Conservation (phyloP, 2,329 filamentous ascomycete genomes). For the Fusarium setosum region DNA sequence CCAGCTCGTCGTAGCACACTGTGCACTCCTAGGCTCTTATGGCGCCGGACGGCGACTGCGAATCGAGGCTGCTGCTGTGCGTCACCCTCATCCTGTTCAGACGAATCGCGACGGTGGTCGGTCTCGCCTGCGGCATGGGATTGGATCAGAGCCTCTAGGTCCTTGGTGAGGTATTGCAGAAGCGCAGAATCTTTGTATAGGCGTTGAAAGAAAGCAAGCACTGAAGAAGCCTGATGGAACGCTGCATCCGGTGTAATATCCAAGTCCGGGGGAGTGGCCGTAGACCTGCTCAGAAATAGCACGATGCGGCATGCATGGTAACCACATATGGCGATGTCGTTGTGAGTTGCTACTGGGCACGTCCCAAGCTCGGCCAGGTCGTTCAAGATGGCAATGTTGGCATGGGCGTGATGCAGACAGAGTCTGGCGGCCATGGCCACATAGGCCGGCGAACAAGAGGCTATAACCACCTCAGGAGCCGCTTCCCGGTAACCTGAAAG, state of each 20-base stretch:
- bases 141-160: not conserved
- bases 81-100: conserved; percentile 2
- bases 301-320: conserved; percentile 11
- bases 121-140: not conserved
- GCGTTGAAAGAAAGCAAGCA: not conserved
- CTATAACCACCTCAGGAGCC: conserved; percentile 36
- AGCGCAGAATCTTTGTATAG: not conserved
- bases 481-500: conserved; percentile 52
- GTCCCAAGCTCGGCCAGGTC: not conserved
- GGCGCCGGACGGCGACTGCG: not conserved
- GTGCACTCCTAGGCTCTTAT: conserved; percentile 8
- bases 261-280: not conserved
- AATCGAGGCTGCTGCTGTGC: conserved; percentile 3
- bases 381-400: conserved; percentile 48
- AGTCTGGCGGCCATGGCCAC: conserved; percentile 42
- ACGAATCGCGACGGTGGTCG: not conserved
- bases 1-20: conserved; percentile 7
- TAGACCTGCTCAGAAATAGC: conserved; percentile 8
- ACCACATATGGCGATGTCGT: conserved; percentile 10
- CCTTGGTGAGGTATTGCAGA: not conserved
- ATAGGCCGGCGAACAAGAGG: conserved; percentile 13
- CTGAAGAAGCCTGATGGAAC: not conserved
- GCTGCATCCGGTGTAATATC: not conserved
- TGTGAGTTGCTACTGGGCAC: conserved; percentile 18
- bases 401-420: conserved; percentile 50